phyloP scores from a whole-genome alignment of 1,284 basidiomycete species.

The Malassezia vespertilionis region DNA sequence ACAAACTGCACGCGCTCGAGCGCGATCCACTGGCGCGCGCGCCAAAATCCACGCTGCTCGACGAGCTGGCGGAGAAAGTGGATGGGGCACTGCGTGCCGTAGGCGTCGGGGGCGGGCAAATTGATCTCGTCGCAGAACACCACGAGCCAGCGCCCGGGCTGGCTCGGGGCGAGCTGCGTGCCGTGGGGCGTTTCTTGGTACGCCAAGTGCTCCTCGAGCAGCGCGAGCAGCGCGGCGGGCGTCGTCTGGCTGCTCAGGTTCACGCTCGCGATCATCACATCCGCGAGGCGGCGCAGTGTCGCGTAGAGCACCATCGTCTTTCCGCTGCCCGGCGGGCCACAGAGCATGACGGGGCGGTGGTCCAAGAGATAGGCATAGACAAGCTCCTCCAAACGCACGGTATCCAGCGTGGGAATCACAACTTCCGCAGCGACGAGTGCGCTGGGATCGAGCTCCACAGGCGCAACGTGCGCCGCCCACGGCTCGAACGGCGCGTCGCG shows the following conservation, averaged over 20 bases:
- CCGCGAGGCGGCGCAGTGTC: slow-evolving; percentile 87
- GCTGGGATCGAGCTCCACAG: slow-evolving; percentile 92
- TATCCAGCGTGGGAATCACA: slow-evolving; percentile 96
- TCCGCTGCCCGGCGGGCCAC: slow-evolving; percentile 94
- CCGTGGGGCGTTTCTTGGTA: slow-evolving; percentile 97
- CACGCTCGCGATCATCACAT: slow-evolving; percentile 96
- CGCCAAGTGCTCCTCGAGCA: slow-evolving; percentile 99
- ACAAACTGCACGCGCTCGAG: slow-evolving; percentile 98
- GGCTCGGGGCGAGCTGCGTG: slow-evolving; percentile 78
- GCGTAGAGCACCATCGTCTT: slow-evolving; percentile 99
- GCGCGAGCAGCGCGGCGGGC: slow-evolving; percentile 93
- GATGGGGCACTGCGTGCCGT: slow-evolving; percentile 95
- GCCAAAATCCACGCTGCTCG: slow-evolving; percentile 89
- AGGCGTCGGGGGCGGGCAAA: slow-evolving; percentile 89
- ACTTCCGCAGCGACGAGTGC: slow-evolving; percentile 88
- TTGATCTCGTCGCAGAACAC: slow-evolving; percentile 99
- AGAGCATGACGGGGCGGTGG: slow-evolving; percentile 95
- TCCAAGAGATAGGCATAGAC: slow-evolving; percentile 97
- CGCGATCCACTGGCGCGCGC: slow-evolving; percentile 95
- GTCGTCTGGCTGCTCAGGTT: slow-evolving; percentile 99
- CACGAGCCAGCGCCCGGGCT: slow-evolving; percentile 95
- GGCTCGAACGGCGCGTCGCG: slow-evolving; percentile 62
- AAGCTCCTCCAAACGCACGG: slow-evolving; percentile 94
- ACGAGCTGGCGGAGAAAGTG: slow-evolving; percentile 96
- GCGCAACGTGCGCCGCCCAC: slow-evolving; percentile 74